Base-by-base conservation (phyloP, 495 filamentous ascomycete genomes). In the Lasiosphaeria ovina region DNA sequence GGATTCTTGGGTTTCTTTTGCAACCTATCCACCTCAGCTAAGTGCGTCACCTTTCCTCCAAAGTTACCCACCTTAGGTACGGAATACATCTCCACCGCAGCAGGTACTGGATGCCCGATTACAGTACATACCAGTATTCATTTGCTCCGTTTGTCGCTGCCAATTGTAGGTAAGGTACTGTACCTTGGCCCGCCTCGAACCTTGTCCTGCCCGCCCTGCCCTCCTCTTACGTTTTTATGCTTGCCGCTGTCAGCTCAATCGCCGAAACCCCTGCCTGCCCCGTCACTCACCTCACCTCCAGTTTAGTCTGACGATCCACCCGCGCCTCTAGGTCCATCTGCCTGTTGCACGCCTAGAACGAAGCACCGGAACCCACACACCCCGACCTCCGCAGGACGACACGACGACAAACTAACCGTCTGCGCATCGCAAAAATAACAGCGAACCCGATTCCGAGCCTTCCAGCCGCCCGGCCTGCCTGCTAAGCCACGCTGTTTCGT, bases 1-100 rank as follows among this genome's bases (percentile, higher is more conserved):
- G 17, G 6, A 6, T 35, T 14, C 51, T 54, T 54, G 51, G 35
- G 33, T 54, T 54, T 33, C 31, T 12, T 12, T 1, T 36, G 4
- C 35, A 14, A 24, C 17, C 3, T 52, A 6, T 11, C 50, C 6
- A 24, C 34, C 14, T 16, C 52, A 54, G 52, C 34, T 54, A 38
- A 36, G 52, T 54, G 52, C 52, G 34, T 38, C 52, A 54, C 33
- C 34, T 38, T 51, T n/a, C 14, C 40, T 44, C 40, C 40, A 44
- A 9, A 9, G 3, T 44, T 14, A 17, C 48, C 33, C 16, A 32
- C 17, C 9, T 31, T 24, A 16, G 24, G 24, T 24, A 24, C 24
- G 24, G 24, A 24, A 24, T 24, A 11, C 44, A 47, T 47, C 44
- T 47, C 44, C 44, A 47, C 44, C 24, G 24, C 24, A 24, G 24